These are phyloP conservation scores for Schwanniomyces etchellsii DNA, from an alignment of 1,139 yeast species.

Conservation along the genomic window DNA sequence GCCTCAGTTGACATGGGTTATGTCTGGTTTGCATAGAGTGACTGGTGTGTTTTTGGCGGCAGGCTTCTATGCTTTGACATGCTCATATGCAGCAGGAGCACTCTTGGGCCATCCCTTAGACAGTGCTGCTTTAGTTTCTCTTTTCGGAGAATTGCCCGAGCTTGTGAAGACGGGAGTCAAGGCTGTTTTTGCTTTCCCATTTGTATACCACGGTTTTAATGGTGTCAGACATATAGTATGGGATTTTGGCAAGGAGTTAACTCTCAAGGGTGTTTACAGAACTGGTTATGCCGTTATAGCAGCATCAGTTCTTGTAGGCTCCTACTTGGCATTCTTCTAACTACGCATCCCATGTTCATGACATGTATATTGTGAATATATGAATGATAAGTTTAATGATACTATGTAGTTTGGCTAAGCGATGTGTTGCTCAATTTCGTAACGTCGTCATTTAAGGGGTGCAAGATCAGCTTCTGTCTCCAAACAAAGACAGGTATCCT, in stretches of 20 bases:
- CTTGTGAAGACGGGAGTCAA: conserved; percentile 59
- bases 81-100: conserved; percentile 69
- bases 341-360: neutral
- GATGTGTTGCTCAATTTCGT: neutral
- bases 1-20: conserved; percentile 79
- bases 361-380: neutral
- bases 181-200: conserved; percentile 71
- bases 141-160: conserved; percentile 56
- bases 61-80: conserved; percentile 72
- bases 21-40: conserved; percentile 82
- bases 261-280: conserved; percentile 81
- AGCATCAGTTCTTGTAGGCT: conserved; percentile 59
- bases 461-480: conserved; percentile 21
- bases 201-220: conserved; percentile 78
- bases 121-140: conserved; percentile 52
- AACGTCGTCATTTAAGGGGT: conserved; percentile 2
- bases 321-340: conserved; percentile 46
- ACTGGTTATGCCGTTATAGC: conserved; percentile 87
- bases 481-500: conserved; percentile 38
- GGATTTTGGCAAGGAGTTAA: conserved; percentile 80
- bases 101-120: conserved; percentile 60
- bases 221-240: conserved; percentile 91
- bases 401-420: neutral
- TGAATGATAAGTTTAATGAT: neutral
- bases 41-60: conserved; percentile 81